Evolutionary conservation across 1,284 basidiomycete genomes (phyloP), one percentile per base, ranked within the genome.

Genomic region (Tilletia caries): DNA sequence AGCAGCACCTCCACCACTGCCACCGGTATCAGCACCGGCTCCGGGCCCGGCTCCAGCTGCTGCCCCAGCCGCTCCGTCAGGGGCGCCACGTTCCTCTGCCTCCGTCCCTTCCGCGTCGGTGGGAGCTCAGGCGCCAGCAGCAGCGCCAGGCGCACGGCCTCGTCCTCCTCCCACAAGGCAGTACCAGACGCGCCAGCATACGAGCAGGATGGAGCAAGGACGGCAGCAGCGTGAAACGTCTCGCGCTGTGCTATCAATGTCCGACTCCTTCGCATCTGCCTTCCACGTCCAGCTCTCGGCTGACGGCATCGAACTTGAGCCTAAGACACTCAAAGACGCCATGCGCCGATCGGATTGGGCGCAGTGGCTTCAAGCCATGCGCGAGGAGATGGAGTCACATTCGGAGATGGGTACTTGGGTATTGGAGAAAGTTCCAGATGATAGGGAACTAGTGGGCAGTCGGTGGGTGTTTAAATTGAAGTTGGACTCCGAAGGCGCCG

Each of bases 391-490:
- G 0, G 27, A 73, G 0, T 77, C 80, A 6, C 68, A 83, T 2
- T 8, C 70, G 5, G 66, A 71, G 23, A 74, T 79, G 27, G 75
- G 69, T 0, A 83, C 80, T 1, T 85, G 79, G 72, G 66, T 67
- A 2, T 62, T 84, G 0, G 73, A 76, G 18, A n/a, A 75, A 1
- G 41, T 67, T 12, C 84, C 82, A 0, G 52, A 64, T 1, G 76
- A 70, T 4, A 62, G 64, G 1, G 81, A 82, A 5, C 34, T 76
- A 6, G 70, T 85, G 15, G 79, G 80, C 0, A 75, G 67, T 1
- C 66, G 72, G 85, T 86, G 84, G 84, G 81, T 84, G 8, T 86
- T 84, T 68, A 75, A 71, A 0, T 74, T 74, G 64, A 87, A 87
- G 66, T 71, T 72, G 18, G 79, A 86, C 29, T 75, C 75, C 1